Evolutionary conservation across 2,329 filamentous ascomycete species (phyloP), one percentile per base, ranked within the genome.

Genomic region (Fusarium mexicanum): DNA sequence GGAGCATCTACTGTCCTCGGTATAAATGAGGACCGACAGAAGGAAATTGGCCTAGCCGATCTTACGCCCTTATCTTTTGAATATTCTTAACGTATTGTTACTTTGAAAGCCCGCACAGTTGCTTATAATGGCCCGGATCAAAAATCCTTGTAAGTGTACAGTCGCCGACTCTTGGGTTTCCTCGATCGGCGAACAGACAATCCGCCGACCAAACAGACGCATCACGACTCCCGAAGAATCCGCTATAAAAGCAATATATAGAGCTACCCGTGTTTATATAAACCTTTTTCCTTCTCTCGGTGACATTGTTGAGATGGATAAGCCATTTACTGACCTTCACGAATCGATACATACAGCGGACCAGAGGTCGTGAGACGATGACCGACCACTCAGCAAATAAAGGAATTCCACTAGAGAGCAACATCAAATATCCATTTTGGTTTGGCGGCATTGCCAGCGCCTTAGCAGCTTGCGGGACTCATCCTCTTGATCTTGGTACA

Each of bases 371-470:
- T 14, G 24, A 8, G 31, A 44, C 16, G 2, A 46, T 24, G n/a
- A 0, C 24, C 8, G 2, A 6, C 10, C 6, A 26, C 22, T 22
- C 41, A 37, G 3, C 17, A 26, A 2, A 14, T 6, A 14, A 6
- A 7, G 2, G 12, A 3, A 3, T 3, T 14, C 1, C 5, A 24
- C 3, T 13, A 46, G 2, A 22, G 10, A 8, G 16, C 10, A 59
- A 20, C 1, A 3, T 48, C 24, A 59, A 38, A 67, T 95, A 95
- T 84, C 93, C 93, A 14, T 96, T 96, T 83, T 98, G 96, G 96
- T 98, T 99, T 83, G 96, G 96, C 72, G 96, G 96, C 60, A 98
- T 94, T 81, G 95, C 96, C 54, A 96, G 94, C 80, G 96, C 94
- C 81, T 92, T 96, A 86, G 95, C 96, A 33, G 95, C 96, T 46